Conservation (phyloP, 2,329 filamentous ascomycete genomes). For the Talaromyces marneffei region DNA sequence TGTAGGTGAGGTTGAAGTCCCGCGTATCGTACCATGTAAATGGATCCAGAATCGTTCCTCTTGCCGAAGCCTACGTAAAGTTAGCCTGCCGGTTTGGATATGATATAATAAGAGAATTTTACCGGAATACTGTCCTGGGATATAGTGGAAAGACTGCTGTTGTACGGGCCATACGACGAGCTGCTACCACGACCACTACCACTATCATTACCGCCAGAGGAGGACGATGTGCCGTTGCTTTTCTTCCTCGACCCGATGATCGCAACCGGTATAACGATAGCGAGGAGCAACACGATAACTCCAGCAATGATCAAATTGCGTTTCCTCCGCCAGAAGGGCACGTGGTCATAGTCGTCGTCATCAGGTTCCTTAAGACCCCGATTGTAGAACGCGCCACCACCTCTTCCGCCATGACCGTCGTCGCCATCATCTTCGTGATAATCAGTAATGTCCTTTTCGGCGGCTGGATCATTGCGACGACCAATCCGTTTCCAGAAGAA, state of each 20-base stretch:
- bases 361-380: slow-evolving; percentile 17
- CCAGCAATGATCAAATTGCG: slow-evolving; percentile 52
- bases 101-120: slow-evolving; percentile 15
- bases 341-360: slow-evolving; percentile 23
- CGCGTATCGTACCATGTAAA: slow-evolving; percentile 85
- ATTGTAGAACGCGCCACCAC: slow-evolving; percentile 23
- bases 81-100: slow-evolving; percentile 10
- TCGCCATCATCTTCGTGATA: slow-evolving; percentile 4
- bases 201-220: background rate
- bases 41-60: slow-evolving; percentile 75
- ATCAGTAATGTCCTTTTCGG: slow-evolving; percentile 44
- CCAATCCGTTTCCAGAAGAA: slow-evolving; percentile 37
- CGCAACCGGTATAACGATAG: slow-evolving; percentile 63
- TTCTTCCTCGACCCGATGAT: slow-evolving; percentile 62
- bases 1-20: slow-evolving; percentile 94
- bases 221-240: slow-evolving; percentile 16
- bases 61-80: slow-evolving; percentile 47
- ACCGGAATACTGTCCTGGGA: slow-evolving; percentile 55
- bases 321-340: slow-evolving; percentile 37
- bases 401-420: slow-evolving; percentile 5
- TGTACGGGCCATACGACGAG: slow-evolving; percentile 26
- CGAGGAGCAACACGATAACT: slow-evolving; percentile 50
- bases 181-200: slow-evolving; percentile 18
- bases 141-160: slow-evolving; percentile 49
- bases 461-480: slow-evolving; percentile 24